Evolutionary conservation across 306 rosid genomes (phyloP), one percentile per base, ranked within the genome.

Genomic region (Purshia tridentata): DNA sequence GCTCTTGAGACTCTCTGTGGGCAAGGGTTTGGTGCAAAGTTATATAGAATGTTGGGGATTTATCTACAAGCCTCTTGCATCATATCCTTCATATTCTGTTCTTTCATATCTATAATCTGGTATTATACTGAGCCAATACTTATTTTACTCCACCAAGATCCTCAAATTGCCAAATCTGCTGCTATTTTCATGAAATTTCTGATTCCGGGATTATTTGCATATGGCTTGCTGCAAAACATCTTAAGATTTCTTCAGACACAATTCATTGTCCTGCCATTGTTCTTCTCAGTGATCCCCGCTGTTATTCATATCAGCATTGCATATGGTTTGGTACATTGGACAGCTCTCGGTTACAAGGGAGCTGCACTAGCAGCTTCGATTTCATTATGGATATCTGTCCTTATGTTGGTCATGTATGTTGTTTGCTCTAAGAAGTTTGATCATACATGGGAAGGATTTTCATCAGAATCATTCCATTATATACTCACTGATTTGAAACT

Each of bases 1-100:
- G 86, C 96, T 45, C 81, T 93, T 16, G 97, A 93, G 84, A 93
- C 97, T 41, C 85, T 93, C 0, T 93, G 98, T 29, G 98, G 98
- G 29, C 97, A 93, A 86, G 91, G 83, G 67, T 91, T 80, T 82
- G 98, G 97, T 0, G 91, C 98, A 61, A 67, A 82, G 35, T 72
- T 71, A 40, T 89, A 84, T 81, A 76, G 84, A 52, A 46, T 63
- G 72, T 20, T 91, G 77, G 97, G 97, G 77, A 75, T 87, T 53
- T 83, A 91, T 82, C 84, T 91, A 22, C 97, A 91, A 78, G 61
- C 91, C 52, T 83, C 90, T 4, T 83, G 96, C 77, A 82, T 89
- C 68, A 86, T 85, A 47, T 81, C 90, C 23, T 50, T 84, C 39
- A 20, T 88, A 58, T 86, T 86, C 81, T 84, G 88, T 1, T 23